Evolutionary conservation across 345 rosid species (phyloP).

Genomic region (Erodium maritimum): DNA sequence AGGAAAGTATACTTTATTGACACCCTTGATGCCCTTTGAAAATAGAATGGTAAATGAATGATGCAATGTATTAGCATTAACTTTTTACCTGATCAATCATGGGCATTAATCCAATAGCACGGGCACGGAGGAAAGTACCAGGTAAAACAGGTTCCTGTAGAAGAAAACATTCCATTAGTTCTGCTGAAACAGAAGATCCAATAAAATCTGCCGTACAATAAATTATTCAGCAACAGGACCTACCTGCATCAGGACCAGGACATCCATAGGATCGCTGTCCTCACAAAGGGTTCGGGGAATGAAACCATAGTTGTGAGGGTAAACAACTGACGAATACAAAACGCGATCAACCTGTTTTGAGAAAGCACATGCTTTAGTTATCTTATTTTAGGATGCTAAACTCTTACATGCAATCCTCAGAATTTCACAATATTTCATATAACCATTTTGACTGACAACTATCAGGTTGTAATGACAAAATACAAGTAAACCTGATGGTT

Average conservation of each 20-base stretch:
- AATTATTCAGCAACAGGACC: background rate
- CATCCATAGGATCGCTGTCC: constrained; percentile 97
- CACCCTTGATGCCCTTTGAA: no score
- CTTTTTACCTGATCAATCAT: constrained; percentile 82
- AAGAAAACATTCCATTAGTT: constrained; percentile 1
- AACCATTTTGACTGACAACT: no score
- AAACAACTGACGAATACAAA: constrained; percentile 95
- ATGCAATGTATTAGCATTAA: background rate
- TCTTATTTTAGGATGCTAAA: background rate
- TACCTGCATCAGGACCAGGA: constrained; percentile 95
- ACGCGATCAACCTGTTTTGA: constrained; percentile 76
- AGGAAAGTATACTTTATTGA: no score
- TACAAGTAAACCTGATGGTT: no score
- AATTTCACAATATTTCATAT: background rate
- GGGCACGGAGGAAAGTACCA: constrained; percentile 90
- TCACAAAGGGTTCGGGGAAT: constrained; percentile 94
- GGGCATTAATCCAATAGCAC: constrained; percentile 98
- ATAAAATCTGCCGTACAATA: background rate
- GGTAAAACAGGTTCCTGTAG: constrained; percentile 83
- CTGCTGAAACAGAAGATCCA: constrained; percentile 1
- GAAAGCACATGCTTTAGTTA: background rate
- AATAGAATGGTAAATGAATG: no score
- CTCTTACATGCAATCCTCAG: background rate
- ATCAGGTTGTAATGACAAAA: no score
- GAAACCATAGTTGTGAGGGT: constrained; percentile 98